Percentiles rank a stretch among this genome's conserved stretches.
phyloP scores from a whole-genome alignment of 805 yeast genomes.

The Saturnispora gosingensis region DNA sequence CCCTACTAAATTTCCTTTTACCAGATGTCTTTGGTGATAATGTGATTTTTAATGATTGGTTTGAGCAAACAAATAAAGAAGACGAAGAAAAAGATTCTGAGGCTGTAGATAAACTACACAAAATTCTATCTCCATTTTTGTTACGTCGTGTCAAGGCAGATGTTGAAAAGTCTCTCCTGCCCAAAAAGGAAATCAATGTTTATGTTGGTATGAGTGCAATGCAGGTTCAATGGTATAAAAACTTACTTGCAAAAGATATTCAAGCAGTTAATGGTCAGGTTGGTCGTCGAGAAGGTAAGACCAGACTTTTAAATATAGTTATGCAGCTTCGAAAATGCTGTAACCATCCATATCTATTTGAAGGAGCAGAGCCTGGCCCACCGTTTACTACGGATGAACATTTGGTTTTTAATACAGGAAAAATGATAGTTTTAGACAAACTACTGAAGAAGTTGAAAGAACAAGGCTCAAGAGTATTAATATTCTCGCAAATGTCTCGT shows the following conservation, averaged over 20 bases:
- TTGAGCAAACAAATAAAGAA: constrained; percentile 32
- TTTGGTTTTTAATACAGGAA: constrained; percentile 62
- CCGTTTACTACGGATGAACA: constrained; percentile 83
- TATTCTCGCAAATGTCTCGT: constrained; percentile 79
- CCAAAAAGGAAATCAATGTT: constrained; percentile 65
- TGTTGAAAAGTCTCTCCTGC: constrained; percentile 70
- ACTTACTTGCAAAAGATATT: constrained; percentile 66
- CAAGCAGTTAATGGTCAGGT: constrained; percentile 81
- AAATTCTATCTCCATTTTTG: constrained; percentile 66
- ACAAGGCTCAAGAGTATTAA: constrained; percentile 70
- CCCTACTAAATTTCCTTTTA: constrained; percentile 60
- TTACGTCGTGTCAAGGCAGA: constrained; percentile 70
- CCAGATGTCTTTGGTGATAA: constrained; percentile 75
- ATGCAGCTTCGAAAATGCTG: constrained; percentile 83
- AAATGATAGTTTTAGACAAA: constrained; percentile 62
- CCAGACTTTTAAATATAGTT: constrained; percentile 67
- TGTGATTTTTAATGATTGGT: constrained; percentile 71
- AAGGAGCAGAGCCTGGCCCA: constrained; percentile 87
- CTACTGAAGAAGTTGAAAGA: constrained; percentile 48
- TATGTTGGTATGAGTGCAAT: constrained; percentile 70
- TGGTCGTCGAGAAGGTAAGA: constrained; percentile 67
- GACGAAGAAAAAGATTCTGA: constrained; percentile 28
- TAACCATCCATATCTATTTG: constrained; percentile 76
- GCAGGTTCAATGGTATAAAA: constrained; percentile 73
- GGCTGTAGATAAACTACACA: constrained; percentile 56